These are phyloP conservation scores for Trifolium repens DNA, from an alignment of 306 rosid species.

Conservation along the genomic window DNA sequence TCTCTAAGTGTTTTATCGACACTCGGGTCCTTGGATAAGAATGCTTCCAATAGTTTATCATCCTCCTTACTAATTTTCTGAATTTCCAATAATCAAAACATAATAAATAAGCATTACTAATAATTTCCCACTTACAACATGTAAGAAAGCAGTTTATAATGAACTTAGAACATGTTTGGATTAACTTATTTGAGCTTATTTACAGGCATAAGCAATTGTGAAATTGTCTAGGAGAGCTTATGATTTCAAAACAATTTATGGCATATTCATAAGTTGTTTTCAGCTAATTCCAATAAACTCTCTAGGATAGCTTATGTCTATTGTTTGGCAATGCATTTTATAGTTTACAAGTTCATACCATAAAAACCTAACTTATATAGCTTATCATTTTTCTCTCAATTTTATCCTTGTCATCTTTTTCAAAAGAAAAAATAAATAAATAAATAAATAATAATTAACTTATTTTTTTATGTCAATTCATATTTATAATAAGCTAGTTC, in stretches of 20 bases:
- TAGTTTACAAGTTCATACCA: too few species aligned
- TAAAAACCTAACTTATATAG: too few species aligned
- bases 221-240: not conserved
- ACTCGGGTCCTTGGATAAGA: conserved; percentile 54
- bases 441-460: too few species aligned
- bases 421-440: too few species aligned
- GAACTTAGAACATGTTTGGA: not conserved
- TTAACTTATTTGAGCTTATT: not conserved
- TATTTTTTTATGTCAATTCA: too few species aligned
- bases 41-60: conserved; percentile 67
- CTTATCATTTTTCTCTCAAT: too few species aligned
- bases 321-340: too few species aligned
- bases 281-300: not conserved
- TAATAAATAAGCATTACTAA: conserved; percentile 6
- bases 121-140: not conserved
- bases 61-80: conserved; percentile 76
- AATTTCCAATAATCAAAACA: conserved; percentile 13
- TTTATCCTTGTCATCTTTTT: too few species aligned
- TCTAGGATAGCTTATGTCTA: not conserved
- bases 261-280: not conserved
- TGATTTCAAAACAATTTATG: not conserved
- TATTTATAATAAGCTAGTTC: too few species aligned
- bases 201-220: not conserved
- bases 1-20: conserved; percentile 69
- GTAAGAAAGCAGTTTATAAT: not conserved